Percentiles rank a stretch among this genome's conserved stretches.
These are phyloP conservation scores for Viola pubescens DNA, from an alignment of 441 rosid genomes.

Conservation along the genomic window DNA sequence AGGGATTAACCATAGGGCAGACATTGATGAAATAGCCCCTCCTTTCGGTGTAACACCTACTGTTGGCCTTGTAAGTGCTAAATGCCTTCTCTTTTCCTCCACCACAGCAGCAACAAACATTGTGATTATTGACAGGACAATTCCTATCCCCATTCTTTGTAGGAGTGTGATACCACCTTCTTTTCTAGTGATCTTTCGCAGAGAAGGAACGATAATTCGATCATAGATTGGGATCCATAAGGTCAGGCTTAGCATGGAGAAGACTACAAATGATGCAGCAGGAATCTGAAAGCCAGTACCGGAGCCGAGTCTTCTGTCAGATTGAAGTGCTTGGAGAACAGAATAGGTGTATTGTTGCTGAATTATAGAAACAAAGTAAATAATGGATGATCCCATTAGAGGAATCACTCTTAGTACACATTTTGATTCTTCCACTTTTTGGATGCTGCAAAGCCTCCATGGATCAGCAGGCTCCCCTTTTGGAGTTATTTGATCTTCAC, in stretches of 20 bases:
- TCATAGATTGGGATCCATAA: slow-evolving; percentile 45
- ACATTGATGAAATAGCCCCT: slow-evolving; percentile 35
- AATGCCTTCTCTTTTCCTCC: slow-evolving; percentile 25
- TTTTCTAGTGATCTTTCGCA: slow-evolving; percentile 28
- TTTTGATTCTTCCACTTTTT: slow-evolving; percentile 39
- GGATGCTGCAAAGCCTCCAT: slow-evolving; percentile 14
- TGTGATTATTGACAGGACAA: slow-evolving; percentile 20
- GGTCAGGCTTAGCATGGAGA: slow-evolving; percentile 33
- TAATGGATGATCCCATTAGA: slow-evolving; percentile 39
- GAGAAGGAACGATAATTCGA: slow-evolving; percentile 30
- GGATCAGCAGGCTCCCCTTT: slow-evolving; percentile 29
- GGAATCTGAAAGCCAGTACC: slow-evolving; percentile 23
- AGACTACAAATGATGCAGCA: slow-evolving; percentile 32
- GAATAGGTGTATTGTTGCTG: slow-evolving; percentile 40
- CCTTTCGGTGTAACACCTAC: slow-evolving; percentile 24
- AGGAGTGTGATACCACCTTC: slow-evolving; percentile 19
- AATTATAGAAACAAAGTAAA: slow-evolving; percentile 27
- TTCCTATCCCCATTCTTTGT: slow-evolving; percentile 39
- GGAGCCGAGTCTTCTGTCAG: slow-evolving; percentile 26
- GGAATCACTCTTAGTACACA: slow-evolving; percentile 40
- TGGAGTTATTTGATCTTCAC: slow-evolving; percentile 16
- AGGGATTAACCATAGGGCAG: slow-evolving; percentile 40
- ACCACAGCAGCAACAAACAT: slow-evolving; percentile 29
- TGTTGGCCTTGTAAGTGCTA: slow-evolving; percentile 28
- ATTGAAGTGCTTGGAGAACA: slow-evolving; percentile 47